These are phyloP conservation scores for Lupinus albus DNA, from an alignment of 306 rosid genomes.

Conservation along the genomic window DNA sequence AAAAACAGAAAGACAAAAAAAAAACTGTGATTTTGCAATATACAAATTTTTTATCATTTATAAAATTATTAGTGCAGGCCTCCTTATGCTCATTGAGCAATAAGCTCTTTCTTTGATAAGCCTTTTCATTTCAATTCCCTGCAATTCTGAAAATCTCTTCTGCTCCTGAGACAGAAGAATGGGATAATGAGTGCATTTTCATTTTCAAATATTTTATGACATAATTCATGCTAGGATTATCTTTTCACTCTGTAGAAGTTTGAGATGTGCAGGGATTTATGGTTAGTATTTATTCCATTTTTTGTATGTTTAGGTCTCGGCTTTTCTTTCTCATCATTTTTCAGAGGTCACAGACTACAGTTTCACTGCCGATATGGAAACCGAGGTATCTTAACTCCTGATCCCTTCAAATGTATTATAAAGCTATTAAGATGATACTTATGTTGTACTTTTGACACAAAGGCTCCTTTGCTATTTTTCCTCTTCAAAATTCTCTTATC, in stretches of 20 bases:
- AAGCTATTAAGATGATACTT: constrained; percentile 4
- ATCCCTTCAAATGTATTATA: not conserved
- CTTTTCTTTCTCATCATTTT: constrained; percentile 88
- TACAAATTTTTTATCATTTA: not conserved
- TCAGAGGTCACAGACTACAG: constrained; percentile 92
- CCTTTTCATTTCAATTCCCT: constrained; percentile 1
- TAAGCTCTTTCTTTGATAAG: not conserved
- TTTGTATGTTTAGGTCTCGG: constrained; percentile 74
- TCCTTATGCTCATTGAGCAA: constrained; percentile 5
- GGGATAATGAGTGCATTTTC: not conserved
- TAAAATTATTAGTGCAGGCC: not conserved
- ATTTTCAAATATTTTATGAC: constrained; percentile 1
- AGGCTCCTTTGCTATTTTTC: not conserved
- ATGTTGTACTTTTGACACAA: not conserved
- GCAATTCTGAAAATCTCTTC: constrained; percentile 21
- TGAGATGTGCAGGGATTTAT: constrained; percentile 26
- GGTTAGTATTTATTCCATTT: constrained; percentile 22
- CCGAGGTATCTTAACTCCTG: constrained; percentile 58
- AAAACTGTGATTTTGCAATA: constrained; percentile 8
- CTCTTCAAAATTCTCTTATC: not conserved
- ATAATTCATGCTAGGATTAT: constrained; percentile 28
- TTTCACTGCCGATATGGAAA: constrained; percentile 99
- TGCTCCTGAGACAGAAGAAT: not conserved
- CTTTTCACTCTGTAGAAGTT: constrained; percentile 23
- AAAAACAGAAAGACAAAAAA: constrained; percentile 9